phyloP scores from a whole-genome alignment of 2,329 filamentous ascomycete genomes.

The Colletotrichum paranaense region DNA sequence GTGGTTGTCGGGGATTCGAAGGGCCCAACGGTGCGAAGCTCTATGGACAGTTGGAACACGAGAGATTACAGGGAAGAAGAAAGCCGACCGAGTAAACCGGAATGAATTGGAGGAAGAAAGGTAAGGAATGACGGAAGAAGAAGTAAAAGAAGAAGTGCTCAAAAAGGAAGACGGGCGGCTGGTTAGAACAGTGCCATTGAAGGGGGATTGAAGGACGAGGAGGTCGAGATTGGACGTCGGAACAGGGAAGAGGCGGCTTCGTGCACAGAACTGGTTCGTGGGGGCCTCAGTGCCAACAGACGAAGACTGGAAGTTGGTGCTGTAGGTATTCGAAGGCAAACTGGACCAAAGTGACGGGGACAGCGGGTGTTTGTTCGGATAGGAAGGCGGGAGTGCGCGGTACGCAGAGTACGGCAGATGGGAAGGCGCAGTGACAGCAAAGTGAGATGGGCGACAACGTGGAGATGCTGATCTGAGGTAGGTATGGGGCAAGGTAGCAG shows the following conservation, averaged over 20 bases:
- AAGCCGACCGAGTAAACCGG: not conserved
- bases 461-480: constrained; percentile 4
- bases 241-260: not conserved
- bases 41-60: not conserved
- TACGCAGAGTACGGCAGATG: not conserved
- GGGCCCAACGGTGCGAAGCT: not conserved
- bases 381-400: not conserved
- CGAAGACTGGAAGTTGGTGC: not conserved
- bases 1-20: not conserved
- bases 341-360: not conserved
- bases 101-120: not conserved
- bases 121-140: not conserved
- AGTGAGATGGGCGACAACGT: constrained; percentile 7
- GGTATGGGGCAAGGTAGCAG: not conserved
- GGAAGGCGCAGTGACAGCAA: not conserved
- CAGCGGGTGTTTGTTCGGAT: not conserved
- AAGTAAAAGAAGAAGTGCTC: not conserved
- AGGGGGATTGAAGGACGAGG: not conserved
- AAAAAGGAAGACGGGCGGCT: not conserved
- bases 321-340: not conserved
- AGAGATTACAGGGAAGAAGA: too few species aligned
- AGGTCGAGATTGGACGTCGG: not conserved
- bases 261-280: not conserved
- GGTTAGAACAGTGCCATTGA: not conserved
- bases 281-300: not conserved